Conservation (phyloP, 2,329 filamentous ascomycete species). For the Beauveria caledonica region DNA sequence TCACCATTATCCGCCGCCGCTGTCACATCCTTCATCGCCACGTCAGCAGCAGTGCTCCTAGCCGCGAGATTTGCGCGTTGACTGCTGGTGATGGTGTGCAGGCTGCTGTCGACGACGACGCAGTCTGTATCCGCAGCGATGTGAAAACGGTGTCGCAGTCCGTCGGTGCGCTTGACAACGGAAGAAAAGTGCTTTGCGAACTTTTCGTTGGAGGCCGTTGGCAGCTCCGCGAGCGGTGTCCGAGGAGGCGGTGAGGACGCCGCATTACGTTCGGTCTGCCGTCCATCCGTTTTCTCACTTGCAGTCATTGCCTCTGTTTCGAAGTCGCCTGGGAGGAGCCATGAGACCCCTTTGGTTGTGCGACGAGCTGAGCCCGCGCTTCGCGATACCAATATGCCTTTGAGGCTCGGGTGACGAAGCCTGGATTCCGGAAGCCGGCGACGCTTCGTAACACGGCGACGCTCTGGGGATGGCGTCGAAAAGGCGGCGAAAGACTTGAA, state of each 20-base stretch:
- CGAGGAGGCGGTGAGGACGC: conserved; percentile 38
- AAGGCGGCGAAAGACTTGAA: conserved; percentile 46
- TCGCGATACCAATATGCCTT: conserved; percentile 27
- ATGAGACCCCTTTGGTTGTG: conserved; percentile 27
- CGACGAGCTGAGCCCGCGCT: conserved; percentile 23
- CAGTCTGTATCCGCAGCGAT: conserved; percentile 18
- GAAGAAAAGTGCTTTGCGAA: conserved; percentile 42
- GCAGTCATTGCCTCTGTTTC: conserved; percentile 10
- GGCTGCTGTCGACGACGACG: conserved; percentile 10
- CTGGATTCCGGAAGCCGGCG: conserved; percentile 16
- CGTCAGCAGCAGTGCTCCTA: conserved; percentile 1
- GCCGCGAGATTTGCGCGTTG: not conserved
- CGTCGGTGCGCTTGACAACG: conserved; percentile 29
- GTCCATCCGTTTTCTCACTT: not conserved
- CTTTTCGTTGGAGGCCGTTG: conserved; percentile 26
- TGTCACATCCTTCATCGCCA: conserved; percentile 3
- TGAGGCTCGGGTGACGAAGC: conserved; percentile 24
- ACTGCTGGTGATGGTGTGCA: not conserved
- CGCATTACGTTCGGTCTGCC: not conserved
- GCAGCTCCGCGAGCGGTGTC: conserved; percentile 25
- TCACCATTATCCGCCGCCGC: not conserved
- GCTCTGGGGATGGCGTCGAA: conserved; percentile 40
- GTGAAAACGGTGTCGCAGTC: conserved; percentile 23
- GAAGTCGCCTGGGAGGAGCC: conserved; percentile 24
- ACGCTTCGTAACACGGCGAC: conserved; percentile 15